Evolutionary conservation across 768 basidiomycete species (phyloP), one percentile per base, ranked within the genome.

Genomic region (Lactarius quietus): DNA sequence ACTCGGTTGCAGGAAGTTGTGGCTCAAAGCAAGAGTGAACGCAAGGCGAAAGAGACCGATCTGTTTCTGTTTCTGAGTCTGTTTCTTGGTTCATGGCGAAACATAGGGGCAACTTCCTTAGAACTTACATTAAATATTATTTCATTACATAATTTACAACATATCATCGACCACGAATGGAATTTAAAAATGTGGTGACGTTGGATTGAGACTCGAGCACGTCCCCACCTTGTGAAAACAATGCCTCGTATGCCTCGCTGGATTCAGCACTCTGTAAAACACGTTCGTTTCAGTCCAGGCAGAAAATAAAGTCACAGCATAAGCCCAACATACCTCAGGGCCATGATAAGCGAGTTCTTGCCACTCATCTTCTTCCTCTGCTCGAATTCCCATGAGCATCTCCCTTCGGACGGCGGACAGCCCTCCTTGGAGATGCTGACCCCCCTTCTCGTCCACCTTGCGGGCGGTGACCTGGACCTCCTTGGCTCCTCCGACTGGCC

Each of bases 321-420:
- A 29, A 38, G 60, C 31, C 74, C n/a, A 15, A 36, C 84, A 62
- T 67, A 93, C 92, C 77, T 84, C 81, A 43, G 80, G 80, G 69
- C 86, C 86, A 70, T 78, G 85, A 73, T 86, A 92, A 57, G 86
- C 80, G 28, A 91, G 77, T 54, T 84, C 78, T 70, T 86, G 77
- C 92, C 92, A 94, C 59, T 75, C 76, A 72, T 92, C 92, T 60
- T 92, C 91, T 70, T 92, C 89, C 72, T 93, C 92, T 3, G 78
- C 77, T 33, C 89, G 83, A 43, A 92, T 85, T n/a, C 82, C 78
- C 56, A 83, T 80, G 28, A 94, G 74, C 83, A 94, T 91, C 69
- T 94, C 92, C 70, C 90, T 81, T 57, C 92, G 81, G 12, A 85
- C 84, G 7, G 82, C 74, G 53, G 92, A 90, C 59, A 93, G 75